These are phyloP conservation scores for Nicotiana paniculata DNA, from an alignment of 257 asterid genomes.

Conservation along the genomic window DNA sequence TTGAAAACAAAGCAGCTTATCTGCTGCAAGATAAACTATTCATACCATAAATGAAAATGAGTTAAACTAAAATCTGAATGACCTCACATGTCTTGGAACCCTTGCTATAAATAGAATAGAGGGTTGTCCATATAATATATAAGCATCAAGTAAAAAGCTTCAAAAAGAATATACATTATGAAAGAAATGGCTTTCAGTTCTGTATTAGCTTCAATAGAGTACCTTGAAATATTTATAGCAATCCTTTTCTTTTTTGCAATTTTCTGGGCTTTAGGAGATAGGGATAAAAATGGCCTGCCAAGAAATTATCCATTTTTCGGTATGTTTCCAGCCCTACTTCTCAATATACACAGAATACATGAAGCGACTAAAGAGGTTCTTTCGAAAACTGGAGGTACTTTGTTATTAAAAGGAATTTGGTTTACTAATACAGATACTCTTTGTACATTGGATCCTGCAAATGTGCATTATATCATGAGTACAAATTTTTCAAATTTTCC, in stretches of 20 bases:
- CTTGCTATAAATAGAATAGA: too few species aligned
- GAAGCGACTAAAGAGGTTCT: not conserved
- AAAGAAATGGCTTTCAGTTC: not conserved
- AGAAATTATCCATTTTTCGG: not conserved
- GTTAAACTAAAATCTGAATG: too few species aligned
- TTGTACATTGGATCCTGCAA: not conserved
- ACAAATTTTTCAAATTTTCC: not conserved
- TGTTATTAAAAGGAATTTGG: not conserved
- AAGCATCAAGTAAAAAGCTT: not conserved
- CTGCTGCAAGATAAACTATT: too few species aligned
- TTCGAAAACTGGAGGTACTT: not conserved
- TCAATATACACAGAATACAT: not conserved
- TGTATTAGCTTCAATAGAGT: not conserved
- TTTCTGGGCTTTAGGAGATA: not conserved
- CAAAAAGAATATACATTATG: not conserved
- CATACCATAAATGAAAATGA: too few species aligned
- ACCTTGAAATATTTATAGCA: not conserved
- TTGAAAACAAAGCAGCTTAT: too few species aligned
- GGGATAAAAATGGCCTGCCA: not conserved
- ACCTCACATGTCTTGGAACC: too few species aligned
- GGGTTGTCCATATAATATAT: too few species aligned
- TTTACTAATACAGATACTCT: not conserved
- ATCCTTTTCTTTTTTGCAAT: too few species aligned
- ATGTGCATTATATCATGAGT: not conserved
- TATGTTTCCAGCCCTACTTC: not conserved